Conservation (phyloP, 2,329 filamentous ascomycete genomes). For the Fusarium miscanthi region DNA sequence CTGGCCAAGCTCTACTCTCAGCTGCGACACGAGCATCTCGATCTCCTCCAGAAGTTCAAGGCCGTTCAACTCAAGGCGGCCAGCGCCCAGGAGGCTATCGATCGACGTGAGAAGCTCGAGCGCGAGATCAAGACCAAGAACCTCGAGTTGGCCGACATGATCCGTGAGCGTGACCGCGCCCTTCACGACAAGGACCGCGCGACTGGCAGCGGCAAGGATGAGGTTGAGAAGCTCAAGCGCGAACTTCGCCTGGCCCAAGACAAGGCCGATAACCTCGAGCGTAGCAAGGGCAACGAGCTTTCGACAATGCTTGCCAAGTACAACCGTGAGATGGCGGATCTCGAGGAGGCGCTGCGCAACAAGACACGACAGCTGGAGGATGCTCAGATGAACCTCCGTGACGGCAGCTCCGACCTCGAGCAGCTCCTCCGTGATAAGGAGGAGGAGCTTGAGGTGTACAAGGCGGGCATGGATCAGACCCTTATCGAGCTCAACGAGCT, state of each 20-base stretch:
- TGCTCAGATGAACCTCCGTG: slow-evolving; percentile 78
- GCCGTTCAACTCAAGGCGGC: slow-evolving; percentile 94
- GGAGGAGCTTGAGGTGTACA: slow-evolving; percentile 97
- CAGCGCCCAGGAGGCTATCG: slow-evolving; percentile 96
- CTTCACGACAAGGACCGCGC: slow-evolving; percentile 91
- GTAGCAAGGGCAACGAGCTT: slow-evolving; percentile 92
- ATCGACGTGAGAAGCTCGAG: slow-evolving; percentile 92
- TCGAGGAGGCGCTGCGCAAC: slow-evolving; percentile 89
- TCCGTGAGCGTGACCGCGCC: slow-evolving; percentile 92
- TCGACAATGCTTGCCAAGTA: slow-evolving; percentile 95
- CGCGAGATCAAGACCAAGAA: slow-evolving; percentile 99
- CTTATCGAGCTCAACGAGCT: slow-evolving; percentile 92
- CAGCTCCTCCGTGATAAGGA: slow-evolving; percentile 91
- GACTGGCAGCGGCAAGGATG: slow-evolving; percentile 89
- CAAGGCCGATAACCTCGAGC: slow-evolving; percentile 89
- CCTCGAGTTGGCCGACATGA: slow-evolving; percentile 98
- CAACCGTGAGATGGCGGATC: slow-evolving; percentile 95
- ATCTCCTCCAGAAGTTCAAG: slow-evolving; percentile 96
- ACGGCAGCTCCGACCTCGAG: slow-evolving; percentile 88
- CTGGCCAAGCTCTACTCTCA: slow-evolving; percentile 98
- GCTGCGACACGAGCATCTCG: slow-evolving; percentile 92
- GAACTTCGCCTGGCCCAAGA: slow-evolving; percentile 94
- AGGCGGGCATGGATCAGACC: slow-evolving; percentile 97
- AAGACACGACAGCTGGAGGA: slow-evolving; percentile 92
- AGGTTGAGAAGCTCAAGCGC: slow-evolving; percentile 92